Conservation (phyloP, 208 protist genomes). For the Leishmania tarentolae region DNA sequence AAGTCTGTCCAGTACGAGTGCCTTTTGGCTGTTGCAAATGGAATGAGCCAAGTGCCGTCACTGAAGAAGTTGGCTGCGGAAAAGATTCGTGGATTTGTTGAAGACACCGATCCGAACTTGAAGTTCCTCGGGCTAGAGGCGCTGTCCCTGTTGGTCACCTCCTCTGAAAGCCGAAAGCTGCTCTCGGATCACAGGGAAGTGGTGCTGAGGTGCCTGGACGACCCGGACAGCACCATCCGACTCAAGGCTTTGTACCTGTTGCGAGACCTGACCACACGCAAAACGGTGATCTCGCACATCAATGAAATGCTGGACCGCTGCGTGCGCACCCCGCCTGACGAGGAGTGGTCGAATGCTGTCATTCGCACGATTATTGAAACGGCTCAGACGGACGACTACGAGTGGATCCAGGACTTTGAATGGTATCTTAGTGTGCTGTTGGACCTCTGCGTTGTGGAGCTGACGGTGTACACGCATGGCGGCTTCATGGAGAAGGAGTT, state of each 20-base stretch:
- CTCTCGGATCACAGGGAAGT: constrained; percentile 91
- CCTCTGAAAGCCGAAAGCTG: constrained; percentile 89
- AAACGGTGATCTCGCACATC: constrained; percentile 90
- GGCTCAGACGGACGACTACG: constrained; percentile 85
- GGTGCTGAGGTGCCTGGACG: constrained; percentile 94
- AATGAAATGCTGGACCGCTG: constrained; percentile 74
- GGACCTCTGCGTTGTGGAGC: constrained; percentile 77
- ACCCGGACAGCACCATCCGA: constrained; percentile 97
- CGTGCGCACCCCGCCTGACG: constrained; percentile 67
- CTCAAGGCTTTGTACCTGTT: constrained; percentile 94
- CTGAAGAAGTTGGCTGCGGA: constrained; percentile 93
- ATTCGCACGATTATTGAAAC: constrained; percentile 88
- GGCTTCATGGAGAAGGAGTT: constrained; percentile 90
- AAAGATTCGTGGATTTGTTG: constrained; percentile 95
- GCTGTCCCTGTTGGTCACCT: constrained; percentile 88
- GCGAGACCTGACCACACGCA: constrained; percentile 89
- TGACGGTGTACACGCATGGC: constrained; percentile 78
- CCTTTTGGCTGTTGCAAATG: constrained; percentile 93
- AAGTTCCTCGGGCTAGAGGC: constrained; percentile 98
- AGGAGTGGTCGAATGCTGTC: constrained; percentile 93
- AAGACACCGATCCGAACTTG: constrained; percentile 98
- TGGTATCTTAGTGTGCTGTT: constrained; percentile 97
- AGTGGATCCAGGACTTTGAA: constrained; percentile 96
- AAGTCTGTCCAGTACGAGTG: constrained; percentile 98
- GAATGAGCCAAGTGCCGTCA: constrained; percentile 77